A percentile compares a stretch with the other conserved stretches of the same genome.
Evolutionary conservation across 2,329 filamentous ascomycete genomes (phyloP).

Genomic region (Fusarium robinianum): DNA sequence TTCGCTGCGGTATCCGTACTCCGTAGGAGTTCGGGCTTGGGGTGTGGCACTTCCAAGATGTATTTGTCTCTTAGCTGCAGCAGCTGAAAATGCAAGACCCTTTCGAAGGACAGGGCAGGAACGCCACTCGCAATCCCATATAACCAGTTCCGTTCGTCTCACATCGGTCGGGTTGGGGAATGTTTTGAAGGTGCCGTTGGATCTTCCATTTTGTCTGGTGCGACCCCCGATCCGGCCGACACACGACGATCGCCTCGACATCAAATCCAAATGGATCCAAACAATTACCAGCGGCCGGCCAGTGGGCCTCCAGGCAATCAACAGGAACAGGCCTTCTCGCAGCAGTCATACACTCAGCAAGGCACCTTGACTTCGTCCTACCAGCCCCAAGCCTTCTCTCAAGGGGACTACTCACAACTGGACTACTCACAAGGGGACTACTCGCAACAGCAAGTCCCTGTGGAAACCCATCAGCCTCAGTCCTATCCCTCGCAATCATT

Average conservation of each 20-base stretch:
- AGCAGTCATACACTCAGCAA: too few species aligned
- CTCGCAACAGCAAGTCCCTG: too few species aligned
- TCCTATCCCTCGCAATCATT: too few species aligned
- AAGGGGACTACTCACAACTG: too few species aligned
- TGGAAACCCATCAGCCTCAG: too few species aligned
- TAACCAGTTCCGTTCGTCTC: background rate
- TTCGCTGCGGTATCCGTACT: too few species aligned
- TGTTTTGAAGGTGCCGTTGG: background rate
- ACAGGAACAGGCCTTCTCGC: slow-evolving; percentile 3
- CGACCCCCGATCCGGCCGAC: background rate
- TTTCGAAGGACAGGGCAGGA: background rate
- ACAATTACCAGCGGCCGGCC: too few species aligned
- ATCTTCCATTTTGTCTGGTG: background rate
- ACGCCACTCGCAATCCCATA: slow-evolving; percentile 1
- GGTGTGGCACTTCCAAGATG: too few species aligned
- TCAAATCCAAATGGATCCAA: slow-evolving; percentile 10
- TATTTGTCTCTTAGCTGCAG: slow-evolving; percentile 9
- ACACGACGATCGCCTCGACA: background rate
- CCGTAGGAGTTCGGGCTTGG: too few species aligned
- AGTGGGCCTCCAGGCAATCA: background rate
- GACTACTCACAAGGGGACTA: too few species aligned
- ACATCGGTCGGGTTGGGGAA: too few species aligned
- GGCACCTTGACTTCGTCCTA: too few species aligned
- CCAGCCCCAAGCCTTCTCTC: background rate
- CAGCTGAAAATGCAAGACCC: background rate